These are phyloP conservation scores for Mimosa bimucronata DNA, from an alignment of 306 rosid genomes.

Conservation along the genomic window DNA sequence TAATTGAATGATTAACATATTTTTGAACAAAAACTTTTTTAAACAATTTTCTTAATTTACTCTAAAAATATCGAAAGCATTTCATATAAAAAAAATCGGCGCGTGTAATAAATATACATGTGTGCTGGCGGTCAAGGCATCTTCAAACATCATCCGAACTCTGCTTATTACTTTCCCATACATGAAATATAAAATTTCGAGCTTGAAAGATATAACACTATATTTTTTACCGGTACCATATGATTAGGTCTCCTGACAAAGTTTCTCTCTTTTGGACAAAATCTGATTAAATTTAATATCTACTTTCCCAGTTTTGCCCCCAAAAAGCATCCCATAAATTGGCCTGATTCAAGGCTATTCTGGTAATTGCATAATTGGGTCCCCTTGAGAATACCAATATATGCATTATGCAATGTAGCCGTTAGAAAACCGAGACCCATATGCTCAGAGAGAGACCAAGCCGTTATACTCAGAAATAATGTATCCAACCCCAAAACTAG, in stretches of 20 bases:
- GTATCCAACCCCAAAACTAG: slow-evolving; percentile 49
- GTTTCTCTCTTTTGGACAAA: neutral
- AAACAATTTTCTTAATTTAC: no score
- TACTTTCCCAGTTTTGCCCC: neutral
- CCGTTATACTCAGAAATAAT: slow-evolving; percentile 43
- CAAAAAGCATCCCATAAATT: no score
- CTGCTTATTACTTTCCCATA: no score
- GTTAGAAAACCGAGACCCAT: slow-evolving; percentile 44
- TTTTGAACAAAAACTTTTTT: no score
- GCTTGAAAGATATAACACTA: neutral
- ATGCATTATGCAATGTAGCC: slow-evolving; percentile 43
- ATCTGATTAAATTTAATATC: neutral
- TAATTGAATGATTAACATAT: no score
- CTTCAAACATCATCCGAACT: no score
- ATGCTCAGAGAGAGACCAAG: slow-evolving; percentile 22
- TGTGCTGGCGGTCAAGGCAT: no score
- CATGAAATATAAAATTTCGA: no score
- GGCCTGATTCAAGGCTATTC: neutral
- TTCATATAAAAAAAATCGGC: no score
- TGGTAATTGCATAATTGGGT: neutral
- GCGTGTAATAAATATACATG: no score
- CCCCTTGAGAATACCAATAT: neutral
- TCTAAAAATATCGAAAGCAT: no score
- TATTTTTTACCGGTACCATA: neutral
- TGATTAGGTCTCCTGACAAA: neutral